Base-by-base conservation (phyloP, 2,329 filamentous ascomycete species). In the Aspergillus spinulosporus region DNA sequence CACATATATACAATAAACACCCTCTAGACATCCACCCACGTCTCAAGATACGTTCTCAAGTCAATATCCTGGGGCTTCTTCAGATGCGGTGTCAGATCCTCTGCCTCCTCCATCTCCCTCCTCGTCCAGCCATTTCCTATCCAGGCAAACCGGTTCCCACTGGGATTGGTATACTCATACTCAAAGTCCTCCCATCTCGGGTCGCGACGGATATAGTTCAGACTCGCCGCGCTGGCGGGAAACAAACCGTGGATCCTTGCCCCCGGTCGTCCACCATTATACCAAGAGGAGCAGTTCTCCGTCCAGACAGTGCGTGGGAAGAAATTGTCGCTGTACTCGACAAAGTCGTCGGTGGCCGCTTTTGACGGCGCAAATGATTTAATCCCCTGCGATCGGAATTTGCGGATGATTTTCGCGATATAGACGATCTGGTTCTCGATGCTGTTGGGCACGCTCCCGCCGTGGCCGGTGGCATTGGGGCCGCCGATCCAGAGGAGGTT, bases 201-300 rank as follows among this genome's bases (percentile, higher is more conserved):
- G 43, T 81, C 78, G n/a, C 67, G 74, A 26, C 84, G 76, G 5
- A 87, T 77, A 11, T 83, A 78, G 2, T 85, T 85, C 32, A 84
- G 73, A 63, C 88, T 84, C 0, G 81, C 76, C 1, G 85, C 86
- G 61, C 84, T 88, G 0, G 87, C 87, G 0, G 88, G 88, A 82
- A 87, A 91, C 5, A 88, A 67, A 0, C 86, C 87, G 59, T 88
- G 85, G 26, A 90, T 84, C 3, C 86, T 75, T 0, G 78, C 81
- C 0, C 86, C 87, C 0, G 86, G 81, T 4, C 74, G 73, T 0
- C 84, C 84, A 9, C 87, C 84, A 58, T 90, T 90, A 57, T 88
- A 88, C 88, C 88, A 90, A 0, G 84, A 87, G 40, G 82, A 84
- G 68, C 88, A 90, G 54, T 83, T 82, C 52, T 87, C 70, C 0